Conservation (phyloP, 1,139 yeast species). For the Entelexis sorbosivorans region DNA sequence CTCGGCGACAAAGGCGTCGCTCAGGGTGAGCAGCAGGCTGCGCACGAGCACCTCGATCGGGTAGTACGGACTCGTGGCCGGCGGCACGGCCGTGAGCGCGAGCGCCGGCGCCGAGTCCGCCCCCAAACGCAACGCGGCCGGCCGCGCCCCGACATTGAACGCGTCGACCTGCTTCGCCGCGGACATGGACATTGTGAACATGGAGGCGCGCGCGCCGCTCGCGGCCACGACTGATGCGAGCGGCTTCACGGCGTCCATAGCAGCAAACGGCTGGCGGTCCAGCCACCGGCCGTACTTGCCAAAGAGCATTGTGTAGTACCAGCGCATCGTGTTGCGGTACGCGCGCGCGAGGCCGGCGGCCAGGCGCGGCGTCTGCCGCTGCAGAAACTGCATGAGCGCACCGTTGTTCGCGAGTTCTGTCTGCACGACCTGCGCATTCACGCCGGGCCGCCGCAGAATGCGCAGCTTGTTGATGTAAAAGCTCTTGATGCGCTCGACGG, state of each 20-base stretch:
- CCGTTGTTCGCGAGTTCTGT: slow-evolving; percentile 48
- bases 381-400: slow-evolving; percentile 51
- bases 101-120: slow-evolving; percentile 5
- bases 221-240: slow-evolving; percentile 34
- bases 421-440: slow-evolving; percentile 64
- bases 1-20: slow-evolving; percentile 19
- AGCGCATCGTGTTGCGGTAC: slow-evolving; percentile 74
- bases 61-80: slow-evolving; percentile 15
- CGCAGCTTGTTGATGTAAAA: slow-evolving; percentile 28
- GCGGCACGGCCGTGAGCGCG: slow-evolving; percentile 11
- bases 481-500: slow-evolving; percentile 65
- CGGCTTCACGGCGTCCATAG: slow-evolving; percentile 46
- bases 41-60: slow-evolving; percentile 21
- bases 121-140: slow-evolving; percentile 16
- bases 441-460: slow-evolving; percentile 26
- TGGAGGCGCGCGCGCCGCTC: not conserved
- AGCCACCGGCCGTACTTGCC: slow-evolving; percentile 68
- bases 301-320: slow-evolving; percentile 81
- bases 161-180: slow-evolving; percentile 13
- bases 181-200: slow-evolving; percentile 27
- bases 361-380: slow-evolving; percentile 46
- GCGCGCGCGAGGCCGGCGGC: slow-evolving; percentile 72
- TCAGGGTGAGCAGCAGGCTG: slow-evolving; percentile 21
- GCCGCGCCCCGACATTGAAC: slow-evolving; percentile 22
- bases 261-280: slow-evolving; percentile 36